phyloP scores from a whole-genome alignment of 2,329 filamentous ascomycete genomes.

The Leptographium lundbergii region DNA sequence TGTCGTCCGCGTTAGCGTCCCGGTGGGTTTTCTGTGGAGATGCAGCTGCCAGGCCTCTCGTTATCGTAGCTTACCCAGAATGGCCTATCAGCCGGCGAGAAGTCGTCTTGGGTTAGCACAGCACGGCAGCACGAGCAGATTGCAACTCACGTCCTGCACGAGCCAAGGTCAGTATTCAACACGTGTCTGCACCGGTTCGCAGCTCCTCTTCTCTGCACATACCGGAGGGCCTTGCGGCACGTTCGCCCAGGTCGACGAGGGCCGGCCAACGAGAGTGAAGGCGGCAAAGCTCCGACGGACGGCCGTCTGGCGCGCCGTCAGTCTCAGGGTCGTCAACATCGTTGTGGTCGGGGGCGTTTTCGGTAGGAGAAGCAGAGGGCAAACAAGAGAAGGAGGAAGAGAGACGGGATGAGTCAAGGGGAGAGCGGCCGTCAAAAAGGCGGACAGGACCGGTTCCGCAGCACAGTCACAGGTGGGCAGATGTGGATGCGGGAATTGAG shows the following conservation, averaged over 20 bases:
- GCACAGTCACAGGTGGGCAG: not conserved
- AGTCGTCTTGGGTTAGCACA: not conserved
- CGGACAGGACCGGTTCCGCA: slow-evolving; percentile 13
- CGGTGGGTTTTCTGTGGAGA: not conserved
- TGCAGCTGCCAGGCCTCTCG: not conserved
- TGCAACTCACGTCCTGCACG: not conserved
- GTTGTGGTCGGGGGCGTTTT: slow-evolving; percentile 14
- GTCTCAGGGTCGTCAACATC: slow-evolving; percentile 45
- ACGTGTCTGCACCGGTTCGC: not conserved
- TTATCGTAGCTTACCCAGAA: slow-evolving; percentile 46
- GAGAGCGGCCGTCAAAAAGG: not conserved
- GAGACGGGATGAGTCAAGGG: not conserved
- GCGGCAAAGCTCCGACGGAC: slow-evolving; percentile 25
- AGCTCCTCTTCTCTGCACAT: slow-evolving; percentile 28
- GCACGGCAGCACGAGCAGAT: not conserved
- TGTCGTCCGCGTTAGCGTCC: slow-evolving; percentile 17
- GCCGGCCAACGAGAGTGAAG: slow-evolving; percentile 30
- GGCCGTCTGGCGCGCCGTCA: slow-evolving; percentile 36
- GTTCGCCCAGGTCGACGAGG: slow-evolving; percentile 77
- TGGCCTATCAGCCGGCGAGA: slow-evolving; percentile 41
- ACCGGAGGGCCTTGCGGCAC: slow-evolving; percentile 91
- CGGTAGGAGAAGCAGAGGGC: not conserved
- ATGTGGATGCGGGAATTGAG: slow-evolving; percentile 1
- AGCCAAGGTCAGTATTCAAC: not conserved
- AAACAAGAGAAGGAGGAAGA: not conserved